A percentile compares a stretch with the other conserved stretches of the same genome.
Evolutionary conservation across 257 asterid species (phyloP).

Genomic region (Voacanga thouarsii): DNA sequence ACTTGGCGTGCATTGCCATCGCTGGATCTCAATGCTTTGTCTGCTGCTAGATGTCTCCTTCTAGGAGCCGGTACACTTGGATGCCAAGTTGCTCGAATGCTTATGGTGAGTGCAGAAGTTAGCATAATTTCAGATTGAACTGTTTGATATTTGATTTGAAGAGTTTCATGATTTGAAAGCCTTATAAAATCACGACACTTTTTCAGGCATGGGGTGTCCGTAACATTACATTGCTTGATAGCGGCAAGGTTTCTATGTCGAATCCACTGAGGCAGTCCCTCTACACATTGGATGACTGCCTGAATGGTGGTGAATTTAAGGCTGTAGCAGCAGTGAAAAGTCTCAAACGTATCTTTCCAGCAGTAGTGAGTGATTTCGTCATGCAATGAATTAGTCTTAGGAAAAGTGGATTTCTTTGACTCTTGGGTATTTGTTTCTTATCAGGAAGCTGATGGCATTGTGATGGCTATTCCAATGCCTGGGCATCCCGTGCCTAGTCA

Average conservation of each 20-base stretch:
- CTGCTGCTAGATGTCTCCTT: constrained; percentile 74
- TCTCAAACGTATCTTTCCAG: constrained; percentile 75
- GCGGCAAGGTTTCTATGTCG: constrained; percentile 94
- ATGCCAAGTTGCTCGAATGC: constrained; percentile 97
- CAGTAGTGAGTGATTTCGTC: constrained; percentile 51
- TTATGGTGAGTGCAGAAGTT: constrained; percentile 57
- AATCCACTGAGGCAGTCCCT: constrained; percentile 94
- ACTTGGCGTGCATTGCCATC: constrained; percentile 96
- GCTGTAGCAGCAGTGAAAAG: constrained; percentile 80
- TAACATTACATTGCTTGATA: constrained; percentile 77
- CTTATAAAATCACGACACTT: background rate
- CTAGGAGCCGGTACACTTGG: constrained; percentile 99
- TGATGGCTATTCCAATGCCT: constrained; percentile 97
- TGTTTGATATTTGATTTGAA: constrained; percentile 1
- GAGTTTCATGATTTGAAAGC: background rate
- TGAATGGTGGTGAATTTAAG: constrained; percentile 89
- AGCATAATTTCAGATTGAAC: background rate
- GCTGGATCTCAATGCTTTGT: constrained; percentile 56
- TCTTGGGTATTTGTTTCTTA: background rate
- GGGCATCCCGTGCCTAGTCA: constrained; percentile 76
- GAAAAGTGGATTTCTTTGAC: background rate
- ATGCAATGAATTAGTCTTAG: background rate
- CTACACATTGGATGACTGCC: constrained; percentile 78
- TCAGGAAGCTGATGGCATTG: constrained; percentile 80
- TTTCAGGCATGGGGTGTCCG: constrained; percentile 96